These are phyloP conservation scores for Tolypocladium inflatum DNA, from an alignment of 2,329 filamentous ascomycete genomes.

Conservation along the genomic window DNA sequence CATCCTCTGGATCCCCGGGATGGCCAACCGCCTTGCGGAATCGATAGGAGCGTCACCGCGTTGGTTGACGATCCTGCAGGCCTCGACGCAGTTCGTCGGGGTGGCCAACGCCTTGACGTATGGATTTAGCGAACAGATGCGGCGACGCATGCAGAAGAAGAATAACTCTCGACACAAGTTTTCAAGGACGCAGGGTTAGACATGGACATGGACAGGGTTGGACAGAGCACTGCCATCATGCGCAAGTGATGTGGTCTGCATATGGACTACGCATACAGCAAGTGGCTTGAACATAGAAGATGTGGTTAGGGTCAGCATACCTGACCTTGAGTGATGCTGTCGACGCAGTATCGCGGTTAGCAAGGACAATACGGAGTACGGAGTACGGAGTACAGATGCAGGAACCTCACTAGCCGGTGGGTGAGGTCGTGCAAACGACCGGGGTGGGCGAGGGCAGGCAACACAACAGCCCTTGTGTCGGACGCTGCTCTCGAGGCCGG, in stretches of 20 bases:
- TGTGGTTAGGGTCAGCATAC: too few species aligned
- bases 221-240: neutral
- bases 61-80: constrained; percentile 19
- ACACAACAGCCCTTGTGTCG: too few species aligned
- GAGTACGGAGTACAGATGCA: too few species aligned
- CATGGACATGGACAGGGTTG: neutral
- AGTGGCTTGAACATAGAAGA: too few species aligned
- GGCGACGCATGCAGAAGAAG: neutral
- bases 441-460: too few species aligned
- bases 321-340: too few species aligned
- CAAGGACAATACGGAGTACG: too few species aligned
- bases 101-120: constrained; percentile 28
- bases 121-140: constrained; percentile 23
- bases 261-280: neutral
- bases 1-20: constrained; percentile 27
- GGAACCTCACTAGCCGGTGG: too few species aligned
- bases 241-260: neutral
- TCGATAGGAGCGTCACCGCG: constrained; percentile 10
- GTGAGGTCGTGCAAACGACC: too few species aligned
- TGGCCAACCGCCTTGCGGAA: constrained; percentile 22
- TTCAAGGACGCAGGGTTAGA: neutral
- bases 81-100: constrained; percentile 25
- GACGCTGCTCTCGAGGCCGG: too few species aligned
- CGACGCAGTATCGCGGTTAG: too few species aligned
- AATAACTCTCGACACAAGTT: neutral